Conservation (phyloP, 352 stramenopile species). For the Phytophthora gonapodyides region DNA sequence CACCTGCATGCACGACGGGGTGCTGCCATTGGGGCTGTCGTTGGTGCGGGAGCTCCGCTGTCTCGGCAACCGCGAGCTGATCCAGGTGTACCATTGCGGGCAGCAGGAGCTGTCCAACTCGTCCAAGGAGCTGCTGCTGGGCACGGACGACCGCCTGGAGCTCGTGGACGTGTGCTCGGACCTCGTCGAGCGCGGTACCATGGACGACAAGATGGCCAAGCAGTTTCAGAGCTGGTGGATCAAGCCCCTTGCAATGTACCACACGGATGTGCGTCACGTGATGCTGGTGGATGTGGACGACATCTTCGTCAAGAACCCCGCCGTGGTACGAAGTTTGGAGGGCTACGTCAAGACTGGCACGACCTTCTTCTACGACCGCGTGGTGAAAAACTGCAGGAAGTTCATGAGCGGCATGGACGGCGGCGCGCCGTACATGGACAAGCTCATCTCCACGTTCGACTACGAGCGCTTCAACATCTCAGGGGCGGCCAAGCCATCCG, state of each 20-base stretch:
- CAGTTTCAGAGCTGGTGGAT: conserved; percentile 46
- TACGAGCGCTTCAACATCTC: conserved; percentile 51
- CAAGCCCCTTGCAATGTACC: conserved; percentile 39
- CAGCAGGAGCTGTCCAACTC: conserved; percentile 38
- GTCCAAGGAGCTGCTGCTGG: conserved; percentile 22
- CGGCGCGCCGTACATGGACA: conserved; percentile 44
- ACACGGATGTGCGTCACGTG: conserved; percentile 31
- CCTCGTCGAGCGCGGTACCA: conserved; percentile 23
- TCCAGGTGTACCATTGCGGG: conserved; percentile 50
- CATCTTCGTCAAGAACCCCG: conserved; percentile 48
- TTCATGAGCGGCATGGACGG: conserved; percentile 51
- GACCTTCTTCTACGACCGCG: conserved; percentile 52
- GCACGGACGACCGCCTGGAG: conserved; percentile 28
- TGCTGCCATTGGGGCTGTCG: conserved; percentile 41
- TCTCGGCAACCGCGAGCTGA: conserved; percentile 39
- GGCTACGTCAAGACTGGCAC: conserved; percentile 44
- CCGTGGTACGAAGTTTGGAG: conserved; percentile 36
- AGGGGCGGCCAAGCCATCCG: conserved; percentile 28
- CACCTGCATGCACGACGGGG: conserved; percentile 38
- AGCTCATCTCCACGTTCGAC: conserved; percentile 53
- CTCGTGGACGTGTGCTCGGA: conserved; percentile 46
- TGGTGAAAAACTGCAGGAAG: conserved; percentile 47
- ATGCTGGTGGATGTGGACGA: conserved; percentile 35
- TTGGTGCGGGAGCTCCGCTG: conserved; percentile 48
- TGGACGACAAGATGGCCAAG: conserved; percentile 14